Percentiles rank a stretch among this genome's conserved stretches.
These are phyloP conservation scores for Cercospora nicotianae DNA, from an alignment of 2,329 filamentous ascomycete genomes.

Conservation along the genomic window DNA sequence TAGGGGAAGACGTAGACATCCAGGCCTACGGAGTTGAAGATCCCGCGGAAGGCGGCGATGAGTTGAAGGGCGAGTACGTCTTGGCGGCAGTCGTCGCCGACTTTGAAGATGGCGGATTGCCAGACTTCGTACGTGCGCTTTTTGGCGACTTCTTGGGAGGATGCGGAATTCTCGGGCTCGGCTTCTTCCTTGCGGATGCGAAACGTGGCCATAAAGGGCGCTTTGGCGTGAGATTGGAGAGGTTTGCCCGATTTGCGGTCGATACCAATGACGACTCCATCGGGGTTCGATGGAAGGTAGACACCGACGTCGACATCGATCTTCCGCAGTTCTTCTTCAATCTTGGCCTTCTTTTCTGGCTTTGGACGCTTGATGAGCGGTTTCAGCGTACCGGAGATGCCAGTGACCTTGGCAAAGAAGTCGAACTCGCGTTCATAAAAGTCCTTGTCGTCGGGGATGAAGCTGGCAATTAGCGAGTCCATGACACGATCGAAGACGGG, in stretches of 20 bases:
- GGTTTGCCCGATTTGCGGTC: constrained; percentile 98
- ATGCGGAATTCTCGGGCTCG: constrained; percentile 45
- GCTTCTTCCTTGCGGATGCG: constrained; percentile 81
- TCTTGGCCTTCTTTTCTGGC: constrained; percentile 97
- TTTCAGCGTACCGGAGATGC: constrained; percentile 91
- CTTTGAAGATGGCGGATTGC: constrained; percentile 99
- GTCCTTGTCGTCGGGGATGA: constrained; percentile 71
- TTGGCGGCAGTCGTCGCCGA: constrained; percentile 96
- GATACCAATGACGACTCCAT: constrained; percentile 95
- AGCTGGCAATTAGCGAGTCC: constrained; percentile 77
- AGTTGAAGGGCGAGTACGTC: constrained; percentile 96
- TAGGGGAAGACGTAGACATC: constrained; percentile 98
- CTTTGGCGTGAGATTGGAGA: constrained; percentile 95
- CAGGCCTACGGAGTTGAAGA: constrained; percentile 91
- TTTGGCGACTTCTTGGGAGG: constrained; percentile 20
- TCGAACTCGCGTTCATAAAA: constrained; percentile 95
- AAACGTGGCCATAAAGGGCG: constrained; percentile 98
- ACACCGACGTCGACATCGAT: constrained; percentile 97
- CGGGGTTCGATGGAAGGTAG: constrained; percentile 94
- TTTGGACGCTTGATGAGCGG: constrained; percentile 90
- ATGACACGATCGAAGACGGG: constrained; percentile 90
- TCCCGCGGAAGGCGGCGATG: constrained; percentile 95
- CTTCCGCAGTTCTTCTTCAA: constrained; percentile 95
- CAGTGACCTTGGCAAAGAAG: constrained; percentile 98
- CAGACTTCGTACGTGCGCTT: constrained; percentile 77